phyloP scores from a whole-genome alignment of 345 rosid genomes.

The Abelmoschus esculentus region DNA sequence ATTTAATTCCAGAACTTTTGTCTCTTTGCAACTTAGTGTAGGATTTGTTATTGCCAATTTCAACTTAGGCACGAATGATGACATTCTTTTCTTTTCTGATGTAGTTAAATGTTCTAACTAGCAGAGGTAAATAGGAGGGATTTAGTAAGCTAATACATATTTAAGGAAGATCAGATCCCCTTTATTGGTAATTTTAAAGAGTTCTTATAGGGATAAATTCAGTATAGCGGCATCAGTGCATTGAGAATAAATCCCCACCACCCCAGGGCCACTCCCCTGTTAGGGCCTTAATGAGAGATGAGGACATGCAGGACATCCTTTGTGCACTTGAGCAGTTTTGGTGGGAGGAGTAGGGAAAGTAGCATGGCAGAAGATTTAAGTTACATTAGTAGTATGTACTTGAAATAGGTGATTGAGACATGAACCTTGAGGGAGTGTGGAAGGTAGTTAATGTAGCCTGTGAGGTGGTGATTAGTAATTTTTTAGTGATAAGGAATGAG shows the following conservation, averaged over 20 bases:
- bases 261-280: not conserved
- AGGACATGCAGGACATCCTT: not conserved
- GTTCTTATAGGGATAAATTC: not conserved
- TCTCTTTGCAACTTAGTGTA: too few relatives aligned
- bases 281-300: not conserved
- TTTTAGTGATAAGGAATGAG: not conserved
- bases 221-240: not conserved
- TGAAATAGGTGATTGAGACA: not conserved
- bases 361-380: not conserved
- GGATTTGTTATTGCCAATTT: not conserved
- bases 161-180: not conserved
- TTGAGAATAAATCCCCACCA: not conserved
- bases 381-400: not conserved
- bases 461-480: not conserved
- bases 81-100: slow-evolving; percentile 5
- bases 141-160: not conserved
- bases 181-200: not conserved
- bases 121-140: not conserved
- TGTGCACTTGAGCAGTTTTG: not conserved
- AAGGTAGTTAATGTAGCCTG: not conserved
- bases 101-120: slow-evolving; percentile 5
- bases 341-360: not conserved
- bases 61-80: not conserved
- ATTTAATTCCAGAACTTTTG: too few relatives aligned
- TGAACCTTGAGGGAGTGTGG: not conserved